These are phyloP conservation scores for Eutrema salsugineum DNA, from an alignment of 441 rosid species.

Conservation along the genomic window DNA sequence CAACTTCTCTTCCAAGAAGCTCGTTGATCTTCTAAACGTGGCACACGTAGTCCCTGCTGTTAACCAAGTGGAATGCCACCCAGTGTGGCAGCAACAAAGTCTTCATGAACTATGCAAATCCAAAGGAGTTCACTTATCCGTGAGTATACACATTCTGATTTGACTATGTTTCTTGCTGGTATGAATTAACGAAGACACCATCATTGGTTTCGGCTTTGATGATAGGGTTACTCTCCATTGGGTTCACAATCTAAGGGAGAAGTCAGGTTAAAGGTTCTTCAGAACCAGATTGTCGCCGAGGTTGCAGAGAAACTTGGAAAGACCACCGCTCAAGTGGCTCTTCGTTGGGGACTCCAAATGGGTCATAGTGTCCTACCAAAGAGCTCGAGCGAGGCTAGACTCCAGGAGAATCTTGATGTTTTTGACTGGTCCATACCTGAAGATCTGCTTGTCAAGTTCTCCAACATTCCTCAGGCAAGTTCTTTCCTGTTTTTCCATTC, in stretches of 20 bases:
- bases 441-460: constrained; percentile 54
- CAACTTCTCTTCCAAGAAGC: constrained; percentile 76
- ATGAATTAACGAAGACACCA: neutral
- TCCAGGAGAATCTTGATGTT: constrained; percentile 64
- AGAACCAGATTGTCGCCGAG: constrained; percentile 38
- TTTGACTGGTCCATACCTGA: constrained; percentile 76
- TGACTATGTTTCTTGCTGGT: neutral
- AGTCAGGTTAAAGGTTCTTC: constrained; percentile 58
- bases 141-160: constrained; percentile 35
- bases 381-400: constrained; percentile 58
- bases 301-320: constrained; percentile 66
- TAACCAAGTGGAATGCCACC: constrained; percentile 75
- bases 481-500: constrained; percentile 31
- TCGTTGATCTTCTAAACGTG: constrained; percentile 53
- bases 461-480: constrained; percentile 31
- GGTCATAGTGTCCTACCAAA: constrained; percentile 87
- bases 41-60: constrained; percentile 76
- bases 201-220: neutral
- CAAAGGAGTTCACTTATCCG: constrained; percentile 76
- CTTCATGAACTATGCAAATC: constrained; percentile 66
- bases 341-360: constrained; percentile 81
- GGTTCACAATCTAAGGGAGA: constrained; percentile 61
- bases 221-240: constrained; percentile 76
- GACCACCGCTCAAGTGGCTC: constrained; percentile 72
- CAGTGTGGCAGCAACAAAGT: constrained; percentile 68